phyloP scores from a whole-genome alignment of 805 yeast species.

The Zygoascus biomembranicola region DNA sequence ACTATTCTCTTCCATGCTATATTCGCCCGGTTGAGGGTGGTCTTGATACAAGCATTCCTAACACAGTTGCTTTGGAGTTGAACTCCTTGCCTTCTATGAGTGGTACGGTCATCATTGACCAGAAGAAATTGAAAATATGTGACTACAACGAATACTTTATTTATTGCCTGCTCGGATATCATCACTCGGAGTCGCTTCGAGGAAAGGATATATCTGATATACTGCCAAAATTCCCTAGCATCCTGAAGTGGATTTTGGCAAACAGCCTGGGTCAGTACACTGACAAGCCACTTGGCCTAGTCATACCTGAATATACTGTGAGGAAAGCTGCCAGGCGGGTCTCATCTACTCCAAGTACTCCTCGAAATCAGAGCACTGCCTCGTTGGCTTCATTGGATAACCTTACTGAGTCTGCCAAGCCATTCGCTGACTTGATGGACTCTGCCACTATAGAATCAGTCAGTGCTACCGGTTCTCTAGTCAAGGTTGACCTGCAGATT shows the following conservation, averaged over 20 bases:
- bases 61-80: conserved; percentile 46
- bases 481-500: conserved; percentile 72
- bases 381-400: not conserved
- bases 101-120: conserved; percentile 67
- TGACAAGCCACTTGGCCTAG: conserved; percentile 45
- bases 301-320: conserved; percentile 86
- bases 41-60: not conserved
- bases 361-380: not conserved
- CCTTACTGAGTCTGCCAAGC: conserved; percentile 10
- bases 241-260: conserved; percentile 35
- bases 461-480: conserved; percentile 58
- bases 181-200: conserved; percentile 26
- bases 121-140: conserved; percentile 42
- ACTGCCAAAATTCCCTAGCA: conserved; percentile 52
- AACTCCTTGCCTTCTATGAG: conserved; percentile 81
- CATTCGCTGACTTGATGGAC: conserved; percentile 12
- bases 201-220: conserved; percentile 46
- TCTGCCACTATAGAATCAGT: conserved; percentile 53
- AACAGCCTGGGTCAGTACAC: conserved; percentile 18
- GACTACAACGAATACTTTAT: conserved; percentile 75
- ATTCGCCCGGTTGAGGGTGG: not conserved
- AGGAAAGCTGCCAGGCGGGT: conserved; percentile 35
- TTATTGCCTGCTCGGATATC: conserved; percentile 67
- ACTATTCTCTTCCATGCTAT: not conserved
- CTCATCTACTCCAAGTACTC: not conserved